Percentiles rank a stretch among this genome's conserved stretches.
phyloP scores from a whole-genome alignment of 2,329 filamentous ascomycete genomes.

The Rhynchosporium agropyri region DNA sequence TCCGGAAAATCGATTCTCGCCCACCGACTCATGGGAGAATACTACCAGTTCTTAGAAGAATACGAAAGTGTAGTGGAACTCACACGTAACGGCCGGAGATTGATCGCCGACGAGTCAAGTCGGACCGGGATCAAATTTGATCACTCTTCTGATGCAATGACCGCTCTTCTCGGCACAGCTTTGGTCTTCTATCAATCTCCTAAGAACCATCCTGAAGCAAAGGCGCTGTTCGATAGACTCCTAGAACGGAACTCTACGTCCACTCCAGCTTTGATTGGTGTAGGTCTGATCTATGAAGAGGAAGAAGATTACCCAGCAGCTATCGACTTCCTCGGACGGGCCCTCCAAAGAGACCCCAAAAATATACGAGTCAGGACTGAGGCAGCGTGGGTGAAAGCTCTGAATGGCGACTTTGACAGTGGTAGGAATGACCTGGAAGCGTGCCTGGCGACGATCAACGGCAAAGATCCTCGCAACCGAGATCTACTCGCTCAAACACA shows the following conservation, averaged over 20 bases:
- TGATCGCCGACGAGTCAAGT: constrained; percentile 60
- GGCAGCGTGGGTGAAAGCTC: constrained; percentile 87
- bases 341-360: constrained; percentile 68
- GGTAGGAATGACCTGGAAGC: constrained; percentile 71
- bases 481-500: constrained; percentile 84
- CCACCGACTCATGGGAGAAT: constrained; percentile 80
- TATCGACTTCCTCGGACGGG: constrained; percentile 76
- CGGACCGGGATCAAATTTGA: constrained; percentile 70
- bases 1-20: constrained; percentile 74
- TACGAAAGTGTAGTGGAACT: constrained; percentile 79
- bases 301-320: constrained; percentile 86
- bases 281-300: constrained; percentile 90
- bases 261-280: constrained; percentile 81
- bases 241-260: constrained; percentile 74
- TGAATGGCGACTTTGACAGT: constrained; percentile 72
- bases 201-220: constrained; percentile 85
- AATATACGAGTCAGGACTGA: constrained; percentile 84
- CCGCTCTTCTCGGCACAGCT: constrained; percentile 79
- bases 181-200: constrained; percentile 90
- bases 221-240: constrained; percentile 80
- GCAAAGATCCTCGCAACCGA: constrained; percentile 59
- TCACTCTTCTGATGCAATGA: constrained; percentile 74
- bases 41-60: constrained; percentile 83
- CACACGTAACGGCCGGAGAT: constrained; percentile 71
- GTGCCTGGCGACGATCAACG: constrained; percentile 67